Evolutionary conservation across 108 stramenopile genomes (phyloP).

Genomic region (Bacterosira constricta): DNA sequence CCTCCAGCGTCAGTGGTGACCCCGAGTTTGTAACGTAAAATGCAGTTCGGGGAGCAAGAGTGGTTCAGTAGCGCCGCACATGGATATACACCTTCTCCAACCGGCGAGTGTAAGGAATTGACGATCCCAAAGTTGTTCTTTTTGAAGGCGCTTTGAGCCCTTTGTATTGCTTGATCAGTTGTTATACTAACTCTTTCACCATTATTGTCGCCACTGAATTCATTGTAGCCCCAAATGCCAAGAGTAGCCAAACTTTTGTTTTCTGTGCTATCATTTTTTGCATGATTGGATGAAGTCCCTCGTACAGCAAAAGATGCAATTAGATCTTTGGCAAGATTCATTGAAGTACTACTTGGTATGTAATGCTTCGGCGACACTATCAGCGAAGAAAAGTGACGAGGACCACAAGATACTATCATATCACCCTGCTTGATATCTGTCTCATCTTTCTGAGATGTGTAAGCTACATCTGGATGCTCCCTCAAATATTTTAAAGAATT

Average conservation of each 20-base stretch:
- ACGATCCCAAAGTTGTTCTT: slow-evolving; percentile 77
- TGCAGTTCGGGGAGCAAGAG: slow-evolving; percentile 71
- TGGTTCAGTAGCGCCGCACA: slow-evolving; percentile 76
- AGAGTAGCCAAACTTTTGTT: neutral
- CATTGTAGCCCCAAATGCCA: slow-evolving; percentile 26
- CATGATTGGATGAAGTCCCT: neutral
- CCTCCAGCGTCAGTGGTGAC: slow-evolving; percentile 6
- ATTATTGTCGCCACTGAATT: neutral
- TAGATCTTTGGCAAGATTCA: slow-evolving; percentile 31
- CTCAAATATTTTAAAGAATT: slow-evolving; percentile 12
- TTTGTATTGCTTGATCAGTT: slow-evolving; percentile 27
- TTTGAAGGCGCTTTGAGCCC: slow-evolving; percentile 32
- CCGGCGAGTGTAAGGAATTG: slow-evolving; percentile 44
- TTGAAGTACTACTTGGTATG: neutral
- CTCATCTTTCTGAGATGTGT: neutral
- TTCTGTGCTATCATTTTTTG: too few relatives aligned
- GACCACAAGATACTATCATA: slow-evolving; percentile 19
- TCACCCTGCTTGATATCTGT: neutral
- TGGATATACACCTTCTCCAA: slow-evolving; percentile 70
- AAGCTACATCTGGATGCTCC: neutral
- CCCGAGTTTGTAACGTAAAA: slow-evolving; percentile 57
- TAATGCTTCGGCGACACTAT: slow-evolving; percentile 22
- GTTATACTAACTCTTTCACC: neutral
- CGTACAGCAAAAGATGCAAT: slow-evolving; percentile 16
- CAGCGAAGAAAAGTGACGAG: slow-evolving; percentile 27